Evolutionary conservation across 2,329 filamentous ascomycete genomes (phyloP).

Genomic region (Sphaerulina vaccinii): DNA sequence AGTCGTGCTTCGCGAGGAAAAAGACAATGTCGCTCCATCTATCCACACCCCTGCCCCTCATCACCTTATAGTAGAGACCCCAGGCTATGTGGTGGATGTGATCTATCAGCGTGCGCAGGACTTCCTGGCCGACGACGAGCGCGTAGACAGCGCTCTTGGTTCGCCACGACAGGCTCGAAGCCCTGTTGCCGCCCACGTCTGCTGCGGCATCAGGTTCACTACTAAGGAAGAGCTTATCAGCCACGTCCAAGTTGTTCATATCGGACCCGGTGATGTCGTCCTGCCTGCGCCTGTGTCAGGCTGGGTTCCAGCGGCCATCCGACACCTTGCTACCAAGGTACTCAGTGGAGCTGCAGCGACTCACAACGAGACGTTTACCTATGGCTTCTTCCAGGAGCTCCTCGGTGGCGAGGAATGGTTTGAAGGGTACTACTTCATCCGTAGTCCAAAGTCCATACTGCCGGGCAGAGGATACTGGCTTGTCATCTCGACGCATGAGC

Average conservation of each 20-base stretch:
- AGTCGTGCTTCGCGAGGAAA: conserved; percentile 8
- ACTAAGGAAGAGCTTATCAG: conserved; percentile 7
- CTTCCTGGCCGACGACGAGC: background rate
- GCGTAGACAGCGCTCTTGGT: background rate
- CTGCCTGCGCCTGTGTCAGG: background rate
- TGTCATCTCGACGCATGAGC: conserved; percentile 40
- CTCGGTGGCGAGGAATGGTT: conserved; percentile 43
- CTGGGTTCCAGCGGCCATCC: conserved; percentile 43
- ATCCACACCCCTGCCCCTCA: background rate
- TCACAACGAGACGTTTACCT: conserved; percentile 39
- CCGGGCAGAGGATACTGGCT: conserved; percentile 44
- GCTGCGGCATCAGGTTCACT: conserved; percentile 10
- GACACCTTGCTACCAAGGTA: conserved; percentile 30
- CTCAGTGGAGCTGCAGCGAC: background rate
- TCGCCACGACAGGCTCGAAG: background rate
- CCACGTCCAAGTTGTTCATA: conserved; percentile 16
- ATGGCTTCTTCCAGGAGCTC: conserved; percentile 39
- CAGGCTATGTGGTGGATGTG: background rate
- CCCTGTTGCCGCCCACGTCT: conserved; percentile 1
- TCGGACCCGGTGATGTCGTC: background rate
- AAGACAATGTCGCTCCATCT: background rate
- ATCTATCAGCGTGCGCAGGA: background rate
- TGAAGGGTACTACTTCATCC: conserved; percentile 43
- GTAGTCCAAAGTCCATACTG: conserved; percentile 26
- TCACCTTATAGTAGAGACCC: conserved; percentile 6